phyloP scores from a whole-genome alignment of 2,329 filamentous ascomycete genomes.

The Trichoderma breve region DNA sequence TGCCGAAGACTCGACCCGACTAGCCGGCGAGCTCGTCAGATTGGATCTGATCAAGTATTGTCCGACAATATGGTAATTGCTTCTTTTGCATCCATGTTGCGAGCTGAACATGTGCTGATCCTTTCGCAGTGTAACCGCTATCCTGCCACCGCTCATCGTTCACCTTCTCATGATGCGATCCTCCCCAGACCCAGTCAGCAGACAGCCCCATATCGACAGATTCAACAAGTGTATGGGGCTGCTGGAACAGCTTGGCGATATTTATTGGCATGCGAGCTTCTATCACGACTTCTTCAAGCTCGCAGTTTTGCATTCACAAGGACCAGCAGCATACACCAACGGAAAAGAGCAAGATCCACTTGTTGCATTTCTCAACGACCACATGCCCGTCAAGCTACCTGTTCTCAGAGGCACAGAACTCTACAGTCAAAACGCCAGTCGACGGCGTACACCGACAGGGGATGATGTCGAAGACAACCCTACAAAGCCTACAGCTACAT shows the following conservation, averaged over 20 bases:
- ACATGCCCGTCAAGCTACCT: neutral
- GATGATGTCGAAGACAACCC: neutral
- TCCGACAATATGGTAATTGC: constrained; percentile 23
- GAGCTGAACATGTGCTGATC: neutral
- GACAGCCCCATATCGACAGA: neutral
- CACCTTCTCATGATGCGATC: constrained; percentile 22
- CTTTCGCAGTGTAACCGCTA: constrained; percentile 22
- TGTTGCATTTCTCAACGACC: constrained; percentile 17
- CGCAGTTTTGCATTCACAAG: constrained; percentile 5
- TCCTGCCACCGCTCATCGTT: constrained; percentile 24
- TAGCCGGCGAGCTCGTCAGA: constrained; percentile 20
- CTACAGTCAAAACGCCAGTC: neutral
- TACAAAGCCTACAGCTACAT: neutral
- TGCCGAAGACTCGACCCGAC: constrained; percentile 22
- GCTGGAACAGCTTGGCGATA: constrained; percentile 22
- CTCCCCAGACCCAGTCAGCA: neutral
- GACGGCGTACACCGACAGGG: neutral
- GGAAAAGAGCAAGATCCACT: constrained; percentile 8
- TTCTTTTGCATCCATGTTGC: neutral
- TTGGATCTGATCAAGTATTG: constrained; percentile 22
- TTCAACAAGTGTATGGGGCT: constrained; percentile 24
- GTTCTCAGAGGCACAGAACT: neutral
- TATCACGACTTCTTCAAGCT: constrained; percentile 26
- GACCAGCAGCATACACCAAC: neutral
- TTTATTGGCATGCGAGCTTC: constrained; percentile 27